Evolutionary conservation across 805 yeast species (phyloP), one percentile per base, ranked within the genome.

Genomic region (Cyberlindnera amylophila): DNA sequence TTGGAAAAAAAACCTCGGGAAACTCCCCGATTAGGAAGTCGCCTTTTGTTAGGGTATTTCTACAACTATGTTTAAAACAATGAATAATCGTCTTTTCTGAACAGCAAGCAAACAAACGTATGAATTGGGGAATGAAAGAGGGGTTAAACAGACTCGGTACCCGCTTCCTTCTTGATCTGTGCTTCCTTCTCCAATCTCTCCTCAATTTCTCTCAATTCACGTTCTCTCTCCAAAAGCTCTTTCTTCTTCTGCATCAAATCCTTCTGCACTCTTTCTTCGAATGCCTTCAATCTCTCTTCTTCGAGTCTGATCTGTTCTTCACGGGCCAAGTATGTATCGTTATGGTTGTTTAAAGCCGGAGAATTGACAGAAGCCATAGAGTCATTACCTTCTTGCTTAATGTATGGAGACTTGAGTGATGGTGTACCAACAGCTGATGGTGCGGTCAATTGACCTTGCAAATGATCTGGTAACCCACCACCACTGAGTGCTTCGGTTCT

Each of bases 301-400:
- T 89, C 96, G 40, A 82, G 69, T 56, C 86, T 81, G 56, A 88
- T 85, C 66, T 87, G 95, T 65, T 87, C 96, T 63, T 89, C 97
- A 64, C 91, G 86, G 31, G 79, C 77, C 39, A 74, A 53, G 47
- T 74, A 75, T 6, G 77, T 71, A 43, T 65, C 72, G 44, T 59
- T 59, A 28, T 46, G 53, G 38, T 36, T 44, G 29, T 54, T 46
- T 32, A 42, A 18, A 14, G 51, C 26, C 19, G 48, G 57, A 5
- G 61, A 53, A 21, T 34, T 35, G 3, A 50, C 21, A 11, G 56
- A 46, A 3, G 49, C 26, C 4, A 31, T 14, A 27, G 50, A 48
- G 8, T 38, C 45, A 16, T 34, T 27, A 13, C 35, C 37, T 30
- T 57, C 62, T 35, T 56, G 59, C 37, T 56, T 56, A 34, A 57